Conservation (phyloP, 1,284 basidiomycete genomes). For the Moesziomyces antarcticus region DNA sequence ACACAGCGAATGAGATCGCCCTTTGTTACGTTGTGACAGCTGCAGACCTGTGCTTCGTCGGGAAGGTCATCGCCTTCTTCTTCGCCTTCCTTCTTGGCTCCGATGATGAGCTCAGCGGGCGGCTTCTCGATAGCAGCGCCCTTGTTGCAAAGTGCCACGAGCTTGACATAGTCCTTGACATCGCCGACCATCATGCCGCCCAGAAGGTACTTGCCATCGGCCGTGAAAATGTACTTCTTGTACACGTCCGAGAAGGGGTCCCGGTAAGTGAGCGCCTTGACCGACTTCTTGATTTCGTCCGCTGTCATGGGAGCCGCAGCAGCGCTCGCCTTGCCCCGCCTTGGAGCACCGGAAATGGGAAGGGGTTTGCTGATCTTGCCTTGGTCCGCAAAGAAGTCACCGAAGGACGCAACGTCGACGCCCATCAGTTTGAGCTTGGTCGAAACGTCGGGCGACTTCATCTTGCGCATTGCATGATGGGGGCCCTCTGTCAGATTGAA, state of each 20-base stretch:
- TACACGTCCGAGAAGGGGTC: constrained; percentile 74
- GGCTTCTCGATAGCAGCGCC: constrained; percentile 77
- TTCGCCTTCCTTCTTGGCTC: constrained; percentile 72
- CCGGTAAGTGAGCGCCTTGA: constrained; percentile 77
- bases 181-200: constrained; percentile 87
- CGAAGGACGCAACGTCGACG: constrained; percentile 80
- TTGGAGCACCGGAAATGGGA: constrained; percentile 28
- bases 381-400: constrained; percentile 79
- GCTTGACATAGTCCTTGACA: constrained; percentile 77
- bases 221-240: constrained; percentile 82
- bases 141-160: constrained; percentile 79
- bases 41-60: constrained; percentile 78
- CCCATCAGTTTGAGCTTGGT: constrained; percentile 79
- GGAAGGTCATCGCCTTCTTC: constrained; percentile 77
- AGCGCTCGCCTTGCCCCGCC: constrained; percentile 10
- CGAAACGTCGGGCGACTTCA: constrained; percentile 75
- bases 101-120: constrained; percentile 77
- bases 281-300: constrained; percentile 46
- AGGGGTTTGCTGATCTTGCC: constrained; percentile 65
- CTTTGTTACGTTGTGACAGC: constrained; percentile 79
- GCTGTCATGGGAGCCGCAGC: constrained; percentile 15
- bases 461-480: constrained; percentile 71
- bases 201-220: constrained; percentile 78
- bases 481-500: constrained; percentile 75
- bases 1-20: constrained; percentile 74